phyloP scores from a whole-genome alignment of 352 stramenopile species.

The Globisporangium mamillatum region DNA sequence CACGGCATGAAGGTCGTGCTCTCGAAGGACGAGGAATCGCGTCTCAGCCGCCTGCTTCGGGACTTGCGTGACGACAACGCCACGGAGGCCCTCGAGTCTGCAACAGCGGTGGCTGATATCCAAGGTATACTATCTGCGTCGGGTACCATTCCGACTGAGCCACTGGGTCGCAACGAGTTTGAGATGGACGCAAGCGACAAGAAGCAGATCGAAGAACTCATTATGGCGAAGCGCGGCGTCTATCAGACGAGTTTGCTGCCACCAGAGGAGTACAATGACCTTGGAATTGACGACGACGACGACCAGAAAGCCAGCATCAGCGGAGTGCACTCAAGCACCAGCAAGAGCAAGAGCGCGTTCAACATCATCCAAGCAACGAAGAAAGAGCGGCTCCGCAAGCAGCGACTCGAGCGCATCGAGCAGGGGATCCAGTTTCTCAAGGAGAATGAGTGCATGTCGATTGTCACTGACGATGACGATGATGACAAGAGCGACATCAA shows the following conservation, averaged over 20 bases:
- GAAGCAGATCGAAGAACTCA: slow-evolving; percentile 44
- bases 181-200: slow-evolving; percentile 35
- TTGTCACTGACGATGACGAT: slow-evolving; percentile 37
- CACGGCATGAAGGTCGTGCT: slow-evolving; percentile 53
- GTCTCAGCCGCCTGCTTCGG: slow-evolving; percentile 36
- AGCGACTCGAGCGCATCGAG: slow-evolving; percentile 49
- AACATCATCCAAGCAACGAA: slow-evolving; percentile 53
- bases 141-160: neutral
- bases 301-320: neutral
- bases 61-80: slow-evolving; percentile 7
- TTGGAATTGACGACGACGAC: slow-evolving; percentile 23
- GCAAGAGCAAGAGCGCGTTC: neutral
- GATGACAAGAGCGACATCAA: slow-evolving; percentile 19
- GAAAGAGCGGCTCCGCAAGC: slow-evolving; percentile 34
- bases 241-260: slow-evolving; percentile 30
- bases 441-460: slow-evolving; percentile 39
- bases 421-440: slow-evolving; percentile 56
- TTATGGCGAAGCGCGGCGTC: slow-evolving; percentile 31
- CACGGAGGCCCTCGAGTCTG: neutral
- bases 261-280: slow-evolving; percentile 15
- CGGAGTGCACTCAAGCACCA: neutral
- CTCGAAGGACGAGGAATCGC: slow-evolving; percentile 51
- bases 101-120: neutral
- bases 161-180: slow-evolving; percentile 34
- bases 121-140: neutral